Evolutionary conservation across 2,329 filamentous ascomycete species (phyloP).

Genomic region (Cytospora piceicola): DNA sequence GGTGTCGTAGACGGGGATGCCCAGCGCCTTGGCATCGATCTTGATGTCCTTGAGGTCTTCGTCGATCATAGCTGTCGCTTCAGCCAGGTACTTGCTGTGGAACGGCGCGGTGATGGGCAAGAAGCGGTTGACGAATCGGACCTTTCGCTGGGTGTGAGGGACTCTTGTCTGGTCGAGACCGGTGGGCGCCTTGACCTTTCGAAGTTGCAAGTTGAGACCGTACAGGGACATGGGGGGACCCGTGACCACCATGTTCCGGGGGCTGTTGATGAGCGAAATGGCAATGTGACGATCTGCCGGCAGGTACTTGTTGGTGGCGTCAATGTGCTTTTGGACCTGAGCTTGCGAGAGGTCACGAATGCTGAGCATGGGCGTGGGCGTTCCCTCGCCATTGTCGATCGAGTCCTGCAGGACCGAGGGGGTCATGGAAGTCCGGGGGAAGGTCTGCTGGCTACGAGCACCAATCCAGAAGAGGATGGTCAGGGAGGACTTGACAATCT

Average conservation of each 20-base stretch:
- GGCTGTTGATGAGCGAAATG: conserved; percentile 95
- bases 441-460: conserved; percentile 93
- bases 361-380: conserved; percentile 95
- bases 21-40: conserved; percentile 74
- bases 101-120: conserved; percentile 97
- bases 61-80: conserved; percentile 81
- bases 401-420: conserved; percentile 92
- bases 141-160: conserved; percentile 92
- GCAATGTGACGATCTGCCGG: conserved; percentile 90
- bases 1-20: conserved; percentile 87
- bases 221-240: conserved; percentile 95
- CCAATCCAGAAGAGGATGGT: conserved; percentile 99
- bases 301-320: conserved; percentile 95
- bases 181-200: conserved; percentile 97
- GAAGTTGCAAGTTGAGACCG: conserved; percentile 90
- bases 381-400: conserved; percentile 90
- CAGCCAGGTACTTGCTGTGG: conserved; percentile 90
- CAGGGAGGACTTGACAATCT: conserved; percentile 77
- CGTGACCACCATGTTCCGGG: conserved; percentile 94
- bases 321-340: conserved; percentile 94
- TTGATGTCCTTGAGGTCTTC: conserved; percentile 83
- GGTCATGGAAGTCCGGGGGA: conserved; percentile 90
- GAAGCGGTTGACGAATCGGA: conserved; percentile 96
- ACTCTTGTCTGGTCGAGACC: conserved; percentile 94
- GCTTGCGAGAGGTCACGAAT: conserved; percentile 88